Conservation (phyloP, 2,329 filamentous ascomycete species). For the Colletotrichum ledebouriae region DNA sequence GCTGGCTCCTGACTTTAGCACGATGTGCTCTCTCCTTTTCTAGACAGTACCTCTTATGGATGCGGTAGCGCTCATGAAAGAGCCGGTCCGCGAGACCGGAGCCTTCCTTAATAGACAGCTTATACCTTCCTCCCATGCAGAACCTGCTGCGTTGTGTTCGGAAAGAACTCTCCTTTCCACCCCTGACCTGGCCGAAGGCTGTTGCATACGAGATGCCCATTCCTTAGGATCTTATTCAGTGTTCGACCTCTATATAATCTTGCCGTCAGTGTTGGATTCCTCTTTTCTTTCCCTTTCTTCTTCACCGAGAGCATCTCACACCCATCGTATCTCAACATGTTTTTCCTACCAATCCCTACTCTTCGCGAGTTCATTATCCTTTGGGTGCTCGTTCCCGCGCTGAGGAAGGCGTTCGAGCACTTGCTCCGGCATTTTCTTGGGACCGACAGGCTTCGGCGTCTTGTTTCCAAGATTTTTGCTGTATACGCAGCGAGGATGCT, state of each 20-base stretch:
- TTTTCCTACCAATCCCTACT: not conserved
- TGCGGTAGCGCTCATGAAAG: not conserved
- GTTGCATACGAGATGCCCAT: not conserved
- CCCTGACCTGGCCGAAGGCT: accelerated
- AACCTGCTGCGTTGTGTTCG: not conserved
- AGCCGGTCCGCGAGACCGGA: not conserved
- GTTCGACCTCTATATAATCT: not conserved
- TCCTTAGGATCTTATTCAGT: not conserved
- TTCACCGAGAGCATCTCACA: not conserved
- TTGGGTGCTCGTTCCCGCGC: not conserved
- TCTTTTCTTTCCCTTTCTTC: not conserved
- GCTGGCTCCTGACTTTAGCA: not conserved
- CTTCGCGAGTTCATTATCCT: not conserved
- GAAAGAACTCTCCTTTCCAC: not conserved
- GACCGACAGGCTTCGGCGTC: not conserved
- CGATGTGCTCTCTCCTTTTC: not conserved
- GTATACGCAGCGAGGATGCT: not conserved
- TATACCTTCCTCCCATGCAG: not conserved
- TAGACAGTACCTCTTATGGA: not conserved
- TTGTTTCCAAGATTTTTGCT: not conserved
- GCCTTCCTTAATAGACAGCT: not conserved
- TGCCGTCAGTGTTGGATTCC: not conserved
- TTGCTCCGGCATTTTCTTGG: not conserved
- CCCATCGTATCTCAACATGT: not conserved
- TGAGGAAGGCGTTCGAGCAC: not conserved